Conservation (phyloP, 2,329 filamentous ascomycete genomes). For the Epichloe baconii region DNA sequence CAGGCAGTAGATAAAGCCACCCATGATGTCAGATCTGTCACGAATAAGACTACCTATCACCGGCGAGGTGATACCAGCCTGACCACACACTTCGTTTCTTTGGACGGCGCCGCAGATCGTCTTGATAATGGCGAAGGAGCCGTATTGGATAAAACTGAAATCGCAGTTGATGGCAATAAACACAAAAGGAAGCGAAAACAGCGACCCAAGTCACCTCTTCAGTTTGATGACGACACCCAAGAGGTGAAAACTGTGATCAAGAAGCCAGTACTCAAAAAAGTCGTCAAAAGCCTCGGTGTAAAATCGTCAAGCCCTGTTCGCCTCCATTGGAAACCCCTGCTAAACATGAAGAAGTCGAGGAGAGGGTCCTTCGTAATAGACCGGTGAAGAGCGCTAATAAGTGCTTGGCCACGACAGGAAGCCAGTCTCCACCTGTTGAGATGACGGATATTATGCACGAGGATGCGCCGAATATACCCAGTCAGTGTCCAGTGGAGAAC, state of each 20-base stretch:
- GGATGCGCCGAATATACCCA: background rate
- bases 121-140: background rate
- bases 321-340: background rate
- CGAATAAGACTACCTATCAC: background rate
- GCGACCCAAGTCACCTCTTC: slow-evolving; percentile 20
- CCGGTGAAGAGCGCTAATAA: background rate
- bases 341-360: background rate
- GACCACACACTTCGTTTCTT: background rate
- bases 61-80: background rate
- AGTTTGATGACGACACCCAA: slow-evolving; percentile 20
- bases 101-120: background rate
- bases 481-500: background rate
- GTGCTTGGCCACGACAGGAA: background rate
- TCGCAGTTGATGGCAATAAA: background rate
- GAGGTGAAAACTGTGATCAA: slow-evolving; percentile 9
- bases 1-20: background rate
- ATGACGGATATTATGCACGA: background rate
- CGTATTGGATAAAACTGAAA: background rate
- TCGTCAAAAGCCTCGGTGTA: background rate
- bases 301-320: background rate
- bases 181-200: slow-evolving; percentile 17
- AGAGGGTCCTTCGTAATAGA: background rate
- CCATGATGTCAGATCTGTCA: background rate
- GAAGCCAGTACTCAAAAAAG: slow-evolving; percentile 1
- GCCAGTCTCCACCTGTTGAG: background rate